Percentiles rank a stretch among this genome's conserved stretches.
phyloP scores from a whole-genome alignment of 495 filamentous ascomycete genomes.

The Penicillium coffeae region DNA sequence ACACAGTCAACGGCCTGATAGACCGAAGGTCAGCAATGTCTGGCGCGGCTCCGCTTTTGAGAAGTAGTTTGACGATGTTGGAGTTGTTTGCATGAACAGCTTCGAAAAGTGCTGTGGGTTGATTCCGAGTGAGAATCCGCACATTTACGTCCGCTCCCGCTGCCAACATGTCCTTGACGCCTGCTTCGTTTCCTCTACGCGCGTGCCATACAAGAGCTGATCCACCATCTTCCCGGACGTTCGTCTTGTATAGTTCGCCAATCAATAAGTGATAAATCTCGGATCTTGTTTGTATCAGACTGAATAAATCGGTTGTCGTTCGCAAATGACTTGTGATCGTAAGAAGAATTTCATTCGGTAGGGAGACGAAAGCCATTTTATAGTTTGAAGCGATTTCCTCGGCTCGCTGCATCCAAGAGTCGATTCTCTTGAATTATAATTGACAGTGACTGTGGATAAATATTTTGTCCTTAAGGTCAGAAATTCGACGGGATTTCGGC shows the following conservation, averaged over 20 bases:
- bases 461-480: too few relatives aligned
- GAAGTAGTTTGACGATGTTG: constrained; percentile 1
- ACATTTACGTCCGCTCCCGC: constrained; percentile 7
- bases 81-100: not conserved
- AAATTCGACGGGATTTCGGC: too few relatives aligned
- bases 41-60: constrained; percentile 6
- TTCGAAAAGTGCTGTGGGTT: constrained; percentile 5
- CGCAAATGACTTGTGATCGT: not conserved
- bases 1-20: constrained; percentile 4
- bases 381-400: too few relatives aligned
- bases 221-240: constrained; percentile 3
- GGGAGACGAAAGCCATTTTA: constrained; percentile 1
- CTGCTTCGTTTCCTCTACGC: constrained; percentile 3
- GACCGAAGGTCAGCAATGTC: constrained; percentile 1
- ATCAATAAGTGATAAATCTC: not conserved
- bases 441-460: too few relatives aligned
- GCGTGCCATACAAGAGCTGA: constrained; percentile 12
- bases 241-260: not conserved
- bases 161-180: constrained; percentile 5
- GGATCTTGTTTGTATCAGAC: not conserved
- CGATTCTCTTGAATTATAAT: too few relatives aligned
- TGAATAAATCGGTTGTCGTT: not conserved
- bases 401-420: too few relatives aligned
- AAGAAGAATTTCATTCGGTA: constrained; percentile 3
- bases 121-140: not conserved